phyloP scores from a whole-genome alignment of 768 basidiomycete species.

The Serpula lacrymans region DNA sequence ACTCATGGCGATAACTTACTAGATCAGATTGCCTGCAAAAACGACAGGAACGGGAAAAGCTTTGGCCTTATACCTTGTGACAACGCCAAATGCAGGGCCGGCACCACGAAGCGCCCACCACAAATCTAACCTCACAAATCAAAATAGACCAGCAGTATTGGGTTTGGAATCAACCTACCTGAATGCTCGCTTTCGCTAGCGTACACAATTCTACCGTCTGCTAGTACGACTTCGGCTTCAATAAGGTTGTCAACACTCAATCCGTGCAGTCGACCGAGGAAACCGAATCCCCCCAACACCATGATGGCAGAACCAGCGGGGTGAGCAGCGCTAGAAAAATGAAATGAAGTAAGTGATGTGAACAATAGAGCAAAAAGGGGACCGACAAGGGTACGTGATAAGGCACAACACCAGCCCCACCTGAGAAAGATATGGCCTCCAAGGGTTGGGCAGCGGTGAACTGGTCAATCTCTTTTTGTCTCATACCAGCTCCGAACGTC shows the following conservation, averaged over 20 bases:
- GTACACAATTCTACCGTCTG: conserved; percentile 82
- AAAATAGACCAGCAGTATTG: not conserved
- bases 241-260: conserved; percentile 88
- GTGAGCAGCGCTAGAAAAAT: conserved; percentile 61
- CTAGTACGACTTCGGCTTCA: conserved; percentile 88
- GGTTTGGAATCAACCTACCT: conserved; percentile 40
- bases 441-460: conserved; percentile 69
- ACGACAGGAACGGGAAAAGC: conserved; percentile 89
- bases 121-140: conserved; percentile 48
- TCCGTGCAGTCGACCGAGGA: conserved; percentile 79
- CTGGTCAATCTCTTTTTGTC: conserved; percentile 80
- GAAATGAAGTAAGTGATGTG: conserved; percentile 3
- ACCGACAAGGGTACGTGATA: conserved; percentile 80
- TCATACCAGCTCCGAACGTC: conserved; percentile 83
- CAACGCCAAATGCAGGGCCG: conserved; percentile 79
- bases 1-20: conserved; percentile 47
- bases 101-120: conserved; percentile 89
- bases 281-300: conserved; percentile 87
- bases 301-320: conserved; percentile 78
- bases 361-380: conserved; percentile 6
- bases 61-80: conserved; percentile 84
- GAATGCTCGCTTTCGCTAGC: conserved; percentile 70
- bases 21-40: conserved; percentile 90
- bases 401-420: conserved; percentile 54
- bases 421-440: conserved; percentile 51